Evolutionary conservation across 768 basidiomycete genomes (phyloP).

Genomic region (Saitozyma sp.): DNA sequence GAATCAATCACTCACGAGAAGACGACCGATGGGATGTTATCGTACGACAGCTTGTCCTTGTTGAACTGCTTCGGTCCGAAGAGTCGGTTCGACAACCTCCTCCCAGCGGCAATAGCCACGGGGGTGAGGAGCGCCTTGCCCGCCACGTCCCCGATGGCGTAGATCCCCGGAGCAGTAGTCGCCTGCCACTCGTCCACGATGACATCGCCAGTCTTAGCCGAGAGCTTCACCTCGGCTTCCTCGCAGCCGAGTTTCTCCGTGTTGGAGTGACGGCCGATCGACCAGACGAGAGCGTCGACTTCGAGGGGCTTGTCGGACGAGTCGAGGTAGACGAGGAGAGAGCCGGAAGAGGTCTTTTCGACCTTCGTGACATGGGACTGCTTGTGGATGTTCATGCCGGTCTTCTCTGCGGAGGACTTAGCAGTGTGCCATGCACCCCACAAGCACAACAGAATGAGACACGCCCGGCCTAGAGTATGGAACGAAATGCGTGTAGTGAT

Average conservation of each 20-base stretch:
- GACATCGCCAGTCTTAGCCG: slow-evolving; percentile 75
- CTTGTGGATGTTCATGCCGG: slow-evolving; percentile 86
- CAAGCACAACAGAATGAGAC: not conserved
- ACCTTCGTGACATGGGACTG: slow-evolving; percentile 71
- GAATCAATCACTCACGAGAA: slow-evolving; percentile 71
- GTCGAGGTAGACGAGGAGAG: slow-evolving; percentile 73
- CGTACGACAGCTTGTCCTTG: slow-evolving; percentile 81
- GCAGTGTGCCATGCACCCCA: not conserved
- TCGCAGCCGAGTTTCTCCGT: slow-evolving; percentile 78
- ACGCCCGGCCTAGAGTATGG: not conserved
- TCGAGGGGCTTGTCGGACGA: slow-evolving; percentile 69
- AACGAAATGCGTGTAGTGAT: not conserved
- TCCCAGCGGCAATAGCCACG: slow-evolving; percentile 94
- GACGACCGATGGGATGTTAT: slow-evolving; percentile 90
- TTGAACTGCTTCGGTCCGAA: slow-evolving; percentile 86
- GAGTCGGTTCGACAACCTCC: slow-evolving; percentile 81
- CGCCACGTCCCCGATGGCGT: slow-evolving; percentile 85
- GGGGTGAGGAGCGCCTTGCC: slow-evolving; percentile 93
- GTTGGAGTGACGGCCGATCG: slow-evolving; percentile 82
- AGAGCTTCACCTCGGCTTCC: slow-evolving; percentile 70
- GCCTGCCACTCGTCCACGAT: slow-evolving; percentile 90
- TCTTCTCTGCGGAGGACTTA: slow-evolving; percentile 61
- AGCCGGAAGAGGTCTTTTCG: slow-evolving; percentile 63
- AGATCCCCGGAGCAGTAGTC: slow-evolving; percentile 68
- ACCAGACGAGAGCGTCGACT: slow-evolving; percentile 88